Conservation (phyloP, 2,329 filamentous ascomycete species). For the Ilyonectria mors-panacis region DNA sequence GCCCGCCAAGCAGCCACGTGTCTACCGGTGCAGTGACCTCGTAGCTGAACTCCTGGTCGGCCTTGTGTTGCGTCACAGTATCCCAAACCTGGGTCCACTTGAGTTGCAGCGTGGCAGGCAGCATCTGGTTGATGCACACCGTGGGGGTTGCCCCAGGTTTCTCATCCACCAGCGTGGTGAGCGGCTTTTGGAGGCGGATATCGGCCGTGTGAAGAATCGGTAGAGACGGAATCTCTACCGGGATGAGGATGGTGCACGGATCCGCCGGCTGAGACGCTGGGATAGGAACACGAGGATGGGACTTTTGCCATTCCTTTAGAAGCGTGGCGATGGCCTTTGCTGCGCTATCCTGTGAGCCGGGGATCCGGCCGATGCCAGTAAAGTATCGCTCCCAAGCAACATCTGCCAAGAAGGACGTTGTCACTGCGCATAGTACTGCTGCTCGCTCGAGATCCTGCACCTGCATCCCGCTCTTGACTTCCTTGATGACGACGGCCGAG, state of each 20-base stretch:
- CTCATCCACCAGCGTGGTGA: constrained; percentile 49
- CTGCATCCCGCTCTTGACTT: constrained; percentile 61
- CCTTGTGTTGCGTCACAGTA: constrained; percentile 57
- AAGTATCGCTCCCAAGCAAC: constrained; percentile 67
- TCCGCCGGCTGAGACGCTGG: constrained; percentile 49
- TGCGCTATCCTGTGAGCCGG: constrained; percentile 53
- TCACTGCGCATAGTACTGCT: constrained; percentile 66
- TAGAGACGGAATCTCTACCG: constrained; percentile 89
- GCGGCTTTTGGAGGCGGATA: constrained; percentile 66
- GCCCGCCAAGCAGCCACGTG: constrained; percentile 88
- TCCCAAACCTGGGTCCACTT: constrained; percentile 77
- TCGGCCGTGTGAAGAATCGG: constrained; percentile 87
- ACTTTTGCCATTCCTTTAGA: constrained; percentile 54
- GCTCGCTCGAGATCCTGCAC: constrained; percentile 69
- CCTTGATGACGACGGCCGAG: constrained; percentile 59
- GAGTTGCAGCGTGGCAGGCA: constrained; percentile 73
- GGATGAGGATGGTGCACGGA: constrained; percentile 81
- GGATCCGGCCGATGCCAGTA: constrained; percentile 62
- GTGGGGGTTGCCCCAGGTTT: constrained; percentile 57
- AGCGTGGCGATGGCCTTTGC: constrained; percentile 44
- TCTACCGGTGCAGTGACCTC: constrained; percentile 83
- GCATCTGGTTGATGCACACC: constrained; percentile 74
- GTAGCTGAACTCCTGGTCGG: constrained; percentile 83
- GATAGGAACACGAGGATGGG: constrained; percentile 48
- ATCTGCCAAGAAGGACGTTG: constrained; percentile 63